Evolutionary conservation across 23 red algal species (phyloP), one percentile per base, ranked within the genome.

Genomic region (Cyanidioschyzon merolae): DNA sequence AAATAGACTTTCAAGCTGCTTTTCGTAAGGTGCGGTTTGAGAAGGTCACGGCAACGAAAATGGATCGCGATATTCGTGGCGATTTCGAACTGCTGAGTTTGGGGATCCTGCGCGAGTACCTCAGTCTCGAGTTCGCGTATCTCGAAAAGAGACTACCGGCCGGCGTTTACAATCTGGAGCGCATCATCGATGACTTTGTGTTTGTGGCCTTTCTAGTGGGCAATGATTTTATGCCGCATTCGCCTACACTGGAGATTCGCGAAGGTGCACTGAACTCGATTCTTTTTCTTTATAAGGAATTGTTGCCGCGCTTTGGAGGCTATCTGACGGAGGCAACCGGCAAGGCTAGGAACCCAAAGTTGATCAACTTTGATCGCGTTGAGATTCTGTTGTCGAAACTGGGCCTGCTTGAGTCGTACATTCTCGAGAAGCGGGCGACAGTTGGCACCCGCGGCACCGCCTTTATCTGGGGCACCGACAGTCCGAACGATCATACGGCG

Each of bases 151-250:
- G 50, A 37, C 50, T 68, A n/a, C 58, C 77, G 59, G 80, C 84
- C 7, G 35, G 77, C 1, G 41, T 79, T 34, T 97, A 91, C 71
- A 80, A 97, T 54, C 57, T 90, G 0, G 86, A 91, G 84, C 83
- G 83, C n/a, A 68, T 90, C 36, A 79, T 87, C 34, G 78, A 97
- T 83, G 93, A 97, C 74, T 97, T 97, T 86, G 89, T 97, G 2
- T 89, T 97, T 51, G 83, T 97, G 67, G 67, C 79, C n/a, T 87
- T 97, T 80, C 75, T 97, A 50, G 89, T 97, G 59, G 93, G 93
- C 54, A 97, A 97, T 67, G 93, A 97, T 79, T 97, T 97, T 78
- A 30, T 97, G 51, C 93, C 93, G 68, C 82, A 97, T 74, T 68
- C 90, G n/a, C 93, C 93, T 32, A 91, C 86, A 3, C 41, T 97